These are phyloP conservation scores for Talaromyces piceae DNA, from an alignment of 2,329 filamentous ascomycete species.

Conservation along the genomic window DNA sequence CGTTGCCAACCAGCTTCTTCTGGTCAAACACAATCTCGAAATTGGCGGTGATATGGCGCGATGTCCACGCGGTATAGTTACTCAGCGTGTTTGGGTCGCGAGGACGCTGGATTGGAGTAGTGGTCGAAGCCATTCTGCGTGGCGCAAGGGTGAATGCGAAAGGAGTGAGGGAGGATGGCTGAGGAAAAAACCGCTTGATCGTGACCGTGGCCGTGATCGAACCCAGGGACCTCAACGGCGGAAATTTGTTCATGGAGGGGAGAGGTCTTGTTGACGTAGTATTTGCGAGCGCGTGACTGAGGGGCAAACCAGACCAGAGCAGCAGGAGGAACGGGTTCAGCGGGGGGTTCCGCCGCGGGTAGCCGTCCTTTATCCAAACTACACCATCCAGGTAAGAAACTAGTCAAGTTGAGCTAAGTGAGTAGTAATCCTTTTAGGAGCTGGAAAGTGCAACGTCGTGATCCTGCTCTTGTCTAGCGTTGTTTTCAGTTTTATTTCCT, in stretches of 20 bases:
- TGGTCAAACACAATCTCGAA: slow-evolving; percentile 77
- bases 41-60: slow-evolving; percentile 72
- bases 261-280: background rate
- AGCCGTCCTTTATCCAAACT: slow-evolving; percentile 1
- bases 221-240: background rate
- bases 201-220: too few relatives aligned
- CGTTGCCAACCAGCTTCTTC: slow-evolving; percentile 68
- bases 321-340: background rate
- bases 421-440: too few relatives aligned
- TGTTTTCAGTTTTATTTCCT: background rate
- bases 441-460: background rate
- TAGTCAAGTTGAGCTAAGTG: too few relatives aligned
- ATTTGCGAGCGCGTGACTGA: background rate
- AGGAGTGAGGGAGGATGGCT: background rate
- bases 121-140: slow-evolving; percentile 29
- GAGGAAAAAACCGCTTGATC: background rate
- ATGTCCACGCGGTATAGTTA: slow-evolving; percentile 85
- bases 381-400: too few relatives aligned
- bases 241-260: background rate
- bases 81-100: slow-evolving; percentile 85
- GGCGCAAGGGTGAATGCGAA: background rate
- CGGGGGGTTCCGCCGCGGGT: slow-evolving; percentile 3
- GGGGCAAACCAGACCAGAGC: background rate
- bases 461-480: background rate
- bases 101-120: slow-evolving; percentile 35